These are phyloP conservation scores for Marasmius oreades DNA, from an alignment of 1,284 basidiomycete genomes.

Conservation along the genomic window DNA sequence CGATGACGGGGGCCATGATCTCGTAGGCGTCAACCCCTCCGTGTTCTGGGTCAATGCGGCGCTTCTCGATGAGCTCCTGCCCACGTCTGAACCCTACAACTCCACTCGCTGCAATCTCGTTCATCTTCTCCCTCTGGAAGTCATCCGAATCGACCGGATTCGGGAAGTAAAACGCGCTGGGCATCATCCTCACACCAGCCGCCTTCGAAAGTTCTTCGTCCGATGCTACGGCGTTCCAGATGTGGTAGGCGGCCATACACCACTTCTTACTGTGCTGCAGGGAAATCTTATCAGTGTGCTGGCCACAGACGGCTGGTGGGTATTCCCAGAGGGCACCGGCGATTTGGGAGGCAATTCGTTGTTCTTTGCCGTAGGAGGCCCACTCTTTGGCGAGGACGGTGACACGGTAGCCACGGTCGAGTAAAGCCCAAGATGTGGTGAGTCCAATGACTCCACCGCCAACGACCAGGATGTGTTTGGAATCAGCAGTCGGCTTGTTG, in stretches of 20 bases:
- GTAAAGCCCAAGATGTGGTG: constrained; percentile 26
- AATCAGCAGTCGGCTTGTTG: neutral
- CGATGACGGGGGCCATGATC: constrained; percentile 29
- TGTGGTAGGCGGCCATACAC: too few relatives aligned
- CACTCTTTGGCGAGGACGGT: constrained; percentile 24
- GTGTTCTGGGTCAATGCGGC: constrained; percentile 26
- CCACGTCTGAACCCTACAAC: constrained; percentile 29
- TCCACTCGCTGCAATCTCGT: too few relatives aligned
- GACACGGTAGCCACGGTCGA: constrained; percentile 29
- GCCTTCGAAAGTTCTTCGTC: too few relatives aligned
- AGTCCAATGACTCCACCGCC: constrained; percentile 14
- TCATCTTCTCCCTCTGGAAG: too few relatives aligned
- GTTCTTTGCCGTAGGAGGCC: too few relatives aligned
- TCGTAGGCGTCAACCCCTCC: constrained; percentile 34
- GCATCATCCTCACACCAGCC: too few relatives aligned
- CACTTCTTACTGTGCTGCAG: constrained; percentile 26
- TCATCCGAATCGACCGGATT: too few relatives aligned
- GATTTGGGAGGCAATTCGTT: constrained; percentile 29
- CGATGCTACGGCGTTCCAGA: too few relatives aligned
- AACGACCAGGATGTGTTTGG: constrained; percentile 11
- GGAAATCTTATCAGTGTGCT: constrained; percentile 30
- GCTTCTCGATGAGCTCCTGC: constrained; percentile 22
- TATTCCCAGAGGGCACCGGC: constrained; percentile 32
- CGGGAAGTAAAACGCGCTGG: too few relatives aligned
- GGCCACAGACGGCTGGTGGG: constrained; percentile 32